A percentile compares a stretch with the other conserved stretches of the same genome.
Conservation (phyloP, 371 early-diverging fungal species). For the Saksenaea vasiformis region DNA sequence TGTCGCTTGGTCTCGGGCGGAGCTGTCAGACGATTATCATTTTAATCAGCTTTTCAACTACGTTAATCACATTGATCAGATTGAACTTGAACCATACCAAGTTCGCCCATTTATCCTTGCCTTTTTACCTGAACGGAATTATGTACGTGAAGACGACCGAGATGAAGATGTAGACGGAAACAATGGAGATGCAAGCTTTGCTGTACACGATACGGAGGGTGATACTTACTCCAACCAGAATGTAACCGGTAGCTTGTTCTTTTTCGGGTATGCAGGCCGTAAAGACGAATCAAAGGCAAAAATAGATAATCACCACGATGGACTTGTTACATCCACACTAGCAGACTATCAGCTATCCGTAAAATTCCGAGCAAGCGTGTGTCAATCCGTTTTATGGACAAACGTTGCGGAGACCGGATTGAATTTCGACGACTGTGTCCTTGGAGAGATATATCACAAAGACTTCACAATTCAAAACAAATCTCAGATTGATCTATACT, state of each 20-base stretch:
- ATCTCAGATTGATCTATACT: constrained; percentile 89
- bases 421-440: constrained; percentile 91
- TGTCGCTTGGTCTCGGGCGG: constrained; percentile 49
- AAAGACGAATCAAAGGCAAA: constrained; percentile 6
- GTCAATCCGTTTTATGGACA: constrained; percentile 87
- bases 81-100: constrained; percentile 66
- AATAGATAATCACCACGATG: constrained; percentile 15
- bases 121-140: constrained; percentile 65
- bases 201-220: constrained; percentile 37
- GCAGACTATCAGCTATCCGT: constrained; percentile 72
- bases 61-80: constrained; percentile 81
- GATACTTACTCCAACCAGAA: constrained; percentile 66
- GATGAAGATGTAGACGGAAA: constrained; percentile 14
- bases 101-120: constrained; percentile 70
- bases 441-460: constrained; percentile 85
- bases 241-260: constrained; percentile 83
- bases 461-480: constrained; percentile 90
- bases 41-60: constrained; percentile 90
- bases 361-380: constrained; percentile 83
- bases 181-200: constrained; percentile 6
- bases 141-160: constrained; percentile 10
- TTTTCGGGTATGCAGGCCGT: constrained; percentile 67
- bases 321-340: constrained; percentile 29
- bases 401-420: constrained; percentile 90
- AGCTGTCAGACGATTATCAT: constrained; percentile 57